Evolutionary conservation across 371 early-diverging fungal genomes (phyloP).

Genomic region (Funneliformis caledonium): DNA sequence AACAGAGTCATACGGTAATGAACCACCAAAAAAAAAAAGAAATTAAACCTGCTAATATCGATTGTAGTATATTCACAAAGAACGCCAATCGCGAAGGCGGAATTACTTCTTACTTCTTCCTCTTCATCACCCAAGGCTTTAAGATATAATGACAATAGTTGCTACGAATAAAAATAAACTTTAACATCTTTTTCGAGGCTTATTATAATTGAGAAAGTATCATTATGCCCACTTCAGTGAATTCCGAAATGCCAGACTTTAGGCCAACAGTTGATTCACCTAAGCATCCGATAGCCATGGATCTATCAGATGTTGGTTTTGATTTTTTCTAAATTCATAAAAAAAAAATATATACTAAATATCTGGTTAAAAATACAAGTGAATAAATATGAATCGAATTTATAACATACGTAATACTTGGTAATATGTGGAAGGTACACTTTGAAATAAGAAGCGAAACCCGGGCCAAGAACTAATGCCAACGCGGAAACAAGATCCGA

Average conservation of each 20-base stretch:
- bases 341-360: background rate
- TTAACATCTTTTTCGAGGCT: background rate
- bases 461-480: slow-evolving; percentile 72
- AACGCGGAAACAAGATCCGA: slow-evolving; percentile 84
- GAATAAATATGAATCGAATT: background rate
- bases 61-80: slow-evolving; percentile 70
- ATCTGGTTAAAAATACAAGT: background rate
- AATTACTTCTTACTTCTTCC: slow-evolving; percentile 84
- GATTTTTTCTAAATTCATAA: slow-evolving; percentile 58
- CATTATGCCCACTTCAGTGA: slow-evolving; percentile 59
- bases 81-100: slow-evolving; percentile 82
- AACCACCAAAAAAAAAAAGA: background rate
- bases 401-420: slow-evolving; percentile 68
- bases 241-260: slow-evolving; percentile 74
- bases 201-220: background rate
- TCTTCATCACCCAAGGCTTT: slow-evolving; percentile 77
- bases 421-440: slow-evolving; percentile 81
- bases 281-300: slow-evolving; percentile 88
- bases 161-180: slow-evolving; percentile 42
- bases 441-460: slow-evolving; percentile 74
- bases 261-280: slow-evolving; percentile 83
- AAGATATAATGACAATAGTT: slow-evolving; percentile 56
- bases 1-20: slow-evolving; percentile 15
- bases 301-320: slow-evolving; percentile 75
- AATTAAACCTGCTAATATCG: slow-evolving; percentile 64